Evolutionary conservation across 176 grass and related monocot species (phyloP).

Genomic region (Paspalum notatum): DNA sequence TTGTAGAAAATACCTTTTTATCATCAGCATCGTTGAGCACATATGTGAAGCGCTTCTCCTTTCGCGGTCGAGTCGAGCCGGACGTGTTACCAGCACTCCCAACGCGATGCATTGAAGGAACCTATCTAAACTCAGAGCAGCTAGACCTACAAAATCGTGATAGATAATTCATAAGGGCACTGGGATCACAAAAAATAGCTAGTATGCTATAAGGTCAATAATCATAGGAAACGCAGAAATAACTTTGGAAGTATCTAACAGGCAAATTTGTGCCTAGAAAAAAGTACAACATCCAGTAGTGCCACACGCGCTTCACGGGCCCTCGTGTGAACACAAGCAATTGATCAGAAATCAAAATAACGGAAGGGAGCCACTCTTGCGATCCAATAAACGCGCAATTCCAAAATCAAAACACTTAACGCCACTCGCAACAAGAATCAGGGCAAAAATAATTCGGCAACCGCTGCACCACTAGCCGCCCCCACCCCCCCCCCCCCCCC

Average conservation of each 20-base stretch:
- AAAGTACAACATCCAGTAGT: constrained; percentile 3
- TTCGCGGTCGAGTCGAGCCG: constrained; percentile 81
- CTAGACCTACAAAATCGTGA: constrained; percentile 37
- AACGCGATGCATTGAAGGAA: constrained; percentile 87
- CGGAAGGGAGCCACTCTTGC: not conserved
- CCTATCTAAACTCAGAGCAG: constrained; percentile 43
- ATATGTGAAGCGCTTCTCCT: constrained; percentile 96
- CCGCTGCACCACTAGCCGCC: not conserved
- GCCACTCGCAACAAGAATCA: not conserved
- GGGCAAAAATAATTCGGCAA: not conserved
- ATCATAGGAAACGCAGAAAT: not conserved
- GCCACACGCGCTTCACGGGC: not conserved
- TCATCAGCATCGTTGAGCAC: constrained; percentile 90
- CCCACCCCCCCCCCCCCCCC: too few relatives aligned
- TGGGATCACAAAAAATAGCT: not conserved
- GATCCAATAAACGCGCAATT: not conserved
- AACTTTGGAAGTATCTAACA: not conserved
- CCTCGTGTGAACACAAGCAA: not conserved
- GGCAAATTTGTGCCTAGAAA: constrained; percentile 1
- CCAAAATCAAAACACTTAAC: not conserved
- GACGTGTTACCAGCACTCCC: constrained; percentile 78
- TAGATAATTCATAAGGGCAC: not conserved
- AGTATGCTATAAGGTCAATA: not conserved
- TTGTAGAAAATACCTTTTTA: constrained; percentile 68
- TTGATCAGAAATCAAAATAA: constrained; percentile 15